Base-by-base conservation (phyloP, 2,329 filamentous ascomycete genomes). In the Trichoderma breve region DNA sequence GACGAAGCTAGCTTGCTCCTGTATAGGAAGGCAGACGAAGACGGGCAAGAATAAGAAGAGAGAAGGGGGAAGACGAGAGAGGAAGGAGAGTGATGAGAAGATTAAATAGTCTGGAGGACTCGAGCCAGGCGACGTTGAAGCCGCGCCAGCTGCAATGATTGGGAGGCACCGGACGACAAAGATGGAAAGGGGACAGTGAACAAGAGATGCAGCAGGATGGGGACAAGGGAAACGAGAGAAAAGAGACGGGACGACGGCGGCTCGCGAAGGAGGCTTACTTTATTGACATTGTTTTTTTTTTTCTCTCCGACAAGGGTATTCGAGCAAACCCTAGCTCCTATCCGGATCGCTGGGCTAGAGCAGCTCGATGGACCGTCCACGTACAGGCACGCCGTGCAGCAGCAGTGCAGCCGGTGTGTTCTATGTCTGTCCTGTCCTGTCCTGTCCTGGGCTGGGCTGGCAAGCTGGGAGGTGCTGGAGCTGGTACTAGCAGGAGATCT, bases 261-360 rank as follows among this genome's bases (percentile, higher is more conserved):
- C 65, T 73, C 62, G 71, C 58, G 61, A 73, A 71, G 75, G 71
- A 79, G 78, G 83, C 84, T 84, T 83, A 87, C 85, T 87, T 87
- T 85, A 87, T 86, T 79, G 85, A 87, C 85, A 87, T 87, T 79
- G 79, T 84, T 30, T 68, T 60, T 68, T 26, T 34, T 55, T 66
- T n/a, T 30, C 34, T 62, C 77, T 78, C 76, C 73, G 78, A 78
- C 77, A 80, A 77, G 78, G 80, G 51, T 67, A 36, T 67, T 79
- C 76, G 75, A 76, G 74, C 75, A 73, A 78, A 79, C 78, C 79
- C 78, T 77, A 78, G 79, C 76, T 78, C 75, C 74, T 74, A 70
- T 72, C 72, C 73, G 73, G 73, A 74, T 76, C 67, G 73, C 65
- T 70, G 71, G 72, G 68, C 67, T 70, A 73, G 65, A 70, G 32